These are phyloP conservation scores for Plantago ovata DNA, from an alignment of 257 asterid genomes.

Conservation along the genomic window DNA sequence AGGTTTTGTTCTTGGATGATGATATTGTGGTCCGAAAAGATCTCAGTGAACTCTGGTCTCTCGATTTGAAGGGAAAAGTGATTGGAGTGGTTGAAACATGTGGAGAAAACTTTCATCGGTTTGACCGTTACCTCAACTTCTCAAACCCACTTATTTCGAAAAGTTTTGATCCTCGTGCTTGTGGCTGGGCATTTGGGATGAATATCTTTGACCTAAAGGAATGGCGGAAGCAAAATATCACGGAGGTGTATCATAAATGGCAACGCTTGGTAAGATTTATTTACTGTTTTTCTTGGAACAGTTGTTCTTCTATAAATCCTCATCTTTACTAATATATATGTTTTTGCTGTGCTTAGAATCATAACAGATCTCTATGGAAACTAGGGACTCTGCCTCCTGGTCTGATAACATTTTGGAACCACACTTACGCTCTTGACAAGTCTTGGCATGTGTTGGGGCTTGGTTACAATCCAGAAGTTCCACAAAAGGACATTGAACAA, in stretches of 20 bases:
- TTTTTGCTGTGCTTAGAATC: constrained; percentile 37
- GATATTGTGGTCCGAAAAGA: constrained; percentile 57
- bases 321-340: not conserved
- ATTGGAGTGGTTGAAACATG: constrained; percentile 64
- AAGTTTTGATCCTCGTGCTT: constrained; percentile 44
- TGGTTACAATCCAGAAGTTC: constrained; percentile 48
- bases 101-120: constrained; percentile 47
- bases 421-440: constrained; percentile 40
- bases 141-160: constrained; percentile 48
- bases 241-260: constrained; percentile 53
- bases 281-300: constrained; percentile 3
- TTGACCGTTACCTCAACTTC: constrained; percentile 55
- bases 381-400: constrained; percentile 66
- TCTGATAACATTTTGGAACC: constrained; percentile 59
- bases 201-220: constrained; percentile 49
- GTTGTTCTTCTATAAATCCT: not conserved
- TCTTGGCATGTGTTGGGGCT: constrained; percentile 67
- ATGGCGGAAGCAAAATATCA: constrained; percentile 53
- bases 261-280: constrained; percentile 43
- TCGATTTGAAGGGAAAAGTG: constrained; percentile 48
- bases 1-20: constrained; percentile 54
- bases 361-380: constrained; percentile 47
- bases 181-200: constrained; percentile 72
- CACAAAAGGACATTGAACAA: constrained; percentile 44
- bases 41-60: constrained; percentile 43